Evolutionary conservation across 352 stramenopile species (phyloP).

Genomic region (Pelagophyceae sp.): DNA sequence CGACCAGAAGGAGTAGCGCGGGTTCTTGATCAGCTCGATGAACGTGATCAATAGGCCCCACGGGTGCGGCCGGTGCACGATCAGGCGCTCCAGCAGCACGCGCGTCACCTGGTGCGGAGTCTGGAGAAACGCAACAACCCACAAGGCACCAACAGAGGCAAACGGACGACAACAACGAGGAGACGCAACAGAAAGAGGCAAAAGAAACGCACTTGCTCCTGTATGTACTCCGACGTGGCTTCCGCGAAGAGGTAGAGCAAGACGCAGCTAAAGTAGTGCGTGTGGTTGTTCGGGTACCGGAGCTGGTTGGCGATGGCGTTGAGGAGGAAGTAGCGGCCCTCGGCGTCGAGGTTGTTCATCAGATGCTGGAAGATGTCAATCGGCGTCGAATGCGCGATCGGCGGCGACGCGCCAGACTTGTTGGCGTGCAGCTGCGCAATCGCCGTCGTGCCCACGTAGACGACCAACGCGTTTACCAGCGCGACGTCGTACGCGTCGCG

Average conservation of each 20-base stretch:
- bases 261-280: constrained; percentile 97
- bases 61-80: constrained; percentile 94
- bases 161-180: not conserved
- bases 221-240: constrained; percentile 86
- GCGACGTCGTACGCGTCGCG: constrained; percentile 75
- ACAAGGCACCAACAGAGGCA: not conserved
- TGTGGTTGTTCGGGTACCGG: constrained; percentile 97
- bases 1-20: constrained; percentile 97
- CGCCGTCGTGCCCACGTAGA: constrained; percentile 66
- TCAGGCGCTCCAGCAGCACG: constrained; percentile 95
- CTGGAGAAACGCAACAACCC: not conserved
- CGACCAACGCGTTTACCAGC: constrained; percentile 79
- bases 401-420: constrained; percentile 46
- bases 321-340: constrained; percentile 92
- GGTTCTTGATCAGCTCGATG: constrained; percentile 99
- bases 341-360: constrained; percentile 84
- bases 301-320: constrained; percentile 97
- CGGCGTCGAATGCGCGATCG: constrained; percentile 45
- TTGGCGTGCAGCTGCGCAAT: constrained; percentile 43
- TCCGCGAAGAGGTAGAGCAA: constrained; percentile 98
- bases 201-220: constrained; percentile 75
- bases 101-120: constrained; percentile 95
- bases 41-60: constrained; percentile 97
- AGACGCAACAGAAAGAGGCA: not conserved
- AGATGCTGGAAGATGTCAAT: constrained; percentile 88